Base-by-base conservation (phyloP, 345 rosid genomes). In the Noccaea bulbosa region DNA sequence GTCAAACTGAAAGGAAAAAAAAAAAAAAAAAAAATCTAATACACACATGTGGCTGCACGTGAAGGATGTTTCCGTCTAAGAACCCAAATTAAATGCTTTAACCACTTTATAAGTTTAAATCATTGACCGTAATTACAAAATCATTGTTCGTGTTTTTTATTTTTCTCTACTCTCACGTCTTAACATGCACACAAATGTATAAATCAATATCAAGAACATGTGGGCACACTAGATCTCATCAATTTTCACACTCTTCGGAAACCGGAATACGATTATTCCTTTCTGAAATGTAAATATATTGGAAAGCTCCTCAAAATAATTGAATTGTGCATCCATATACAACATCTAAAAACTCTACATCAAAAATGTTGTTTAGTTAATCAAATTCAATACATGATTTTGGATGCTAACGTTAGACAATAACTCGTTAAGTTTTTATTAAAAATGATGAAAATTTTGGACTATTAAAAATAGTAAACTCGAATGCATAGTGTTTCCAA, bases 21-120 rank as follows among this genome's bases (percentile, higher is more conserved):
- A 62, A 14, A 41, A 43, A 54, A 33, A 5, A 17, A n/a, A 3
- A 44, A 63, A 46, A 47, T 54, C 56, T 54, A 24, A 37, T 16
- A 33, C 35, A 62, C 20, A 62, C 74, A 69, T 75, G 79, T 75
- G 79, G 37, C 9, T 63, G 44, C 79, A 76, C 53, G 79, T 76
- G 79, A 39, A 62, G 16, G 69, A 54, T 68, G 74, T 53, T 69
- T 53, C 70, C 69, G 3, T 48, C 14, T 46, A 55, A 53, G 45
- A 69, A 30, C 58, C 40, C 67, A 40, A 46, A 62, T 11, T 64
- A 62, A 63, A 48, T 76, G 62, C 61, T 63, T 63, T 39, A 63
- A 30, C 14, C 35, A 46, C 9, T 45, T 74, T 37, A 6, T 59
- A 64, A 64, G 51, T 55, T 39, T 56, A 58, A 37, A 45, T 62